A percentile compares a stretch with the other conserved stretches of the same genome.
Conservation (phyloP, 2,329 filamentous ascomycete species). For the Colletotrichum sp. region DNA sequence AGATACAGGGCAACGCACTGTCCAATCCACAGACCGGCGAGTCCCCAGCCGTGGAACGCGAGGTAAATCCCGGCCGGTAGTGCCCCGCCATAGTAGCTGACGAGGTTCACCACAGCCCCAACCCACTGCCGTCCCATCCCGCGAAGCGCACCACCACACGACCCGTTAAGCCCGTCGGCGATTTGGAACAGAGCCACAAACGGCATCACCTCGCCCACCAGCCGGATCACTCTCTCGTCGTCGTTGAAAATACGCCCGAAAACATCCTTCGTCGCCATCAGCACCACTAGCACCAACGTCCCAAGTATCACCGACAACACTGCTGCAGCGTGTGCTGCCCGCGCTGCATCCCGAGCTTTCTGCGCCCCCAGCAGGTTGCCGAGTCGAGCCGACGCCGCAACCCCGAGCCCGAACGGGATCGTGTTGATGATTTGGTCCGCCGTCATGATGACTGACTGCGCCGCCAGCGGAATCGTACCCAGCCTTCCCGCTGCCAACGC, state of each 20-base stretch:
- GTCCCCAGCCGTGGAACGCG: slow-evolving; percentile 85
- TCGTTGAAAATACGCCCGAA: slow-evolving; percentile 85
- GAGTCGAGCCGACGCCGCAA: slow-evolving; percentile 78
- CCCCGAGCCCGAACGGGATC: slow-evolving; percentile 84
- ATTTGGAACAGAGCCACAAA: slow-evolving; percentile 91
- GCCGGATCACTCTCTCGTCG: slow-evolving; percentile 70
- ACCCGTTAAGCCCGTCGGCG: slow-evolving; percentile 84
- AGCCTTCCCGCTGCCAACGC: slow-evolving; percentile 81
- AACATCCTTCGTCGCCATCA: slow-evolving; percentile 74
- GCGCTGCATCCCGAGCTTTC: slow-evolving; percentile 67
- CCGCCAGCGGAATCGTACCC: slow-evolving; percentile 79
- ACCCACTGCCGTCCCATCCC: slow-evolving; percentile 90
- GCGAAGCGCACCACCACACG: slow-evolving; percentile 79
- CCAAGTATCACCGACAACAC: slow-evolving; percentile 75
- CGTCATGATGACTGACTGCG: slow-evolving; percentile 90
- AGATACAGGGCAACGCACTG: slow-evolving; percentile 83
- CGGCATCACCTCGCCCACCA: slow-evolving; percentile 81
- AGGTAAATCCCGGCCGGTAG: slow-evolving; percentile 83
- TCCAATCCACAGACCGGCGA: slow-evolving; percentile 81
- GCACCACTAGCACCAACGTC: slow-evolving; percentile 65
- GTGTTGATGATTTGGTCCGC: slow-evolving; percentile 85
- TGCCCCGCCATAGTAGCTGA: slow-evolving; percentile 85
- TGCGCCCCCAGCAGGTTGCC: slow-evolving; percentile 80
- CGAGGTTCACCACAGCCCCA: slow-evolving; percentile 79
- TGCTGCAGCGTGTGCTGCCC: slow-evolving; percentile 78